Conservation (phyloP, 2,329 filamentous ascomycete species). For the Fusarium sp. region DNA sequence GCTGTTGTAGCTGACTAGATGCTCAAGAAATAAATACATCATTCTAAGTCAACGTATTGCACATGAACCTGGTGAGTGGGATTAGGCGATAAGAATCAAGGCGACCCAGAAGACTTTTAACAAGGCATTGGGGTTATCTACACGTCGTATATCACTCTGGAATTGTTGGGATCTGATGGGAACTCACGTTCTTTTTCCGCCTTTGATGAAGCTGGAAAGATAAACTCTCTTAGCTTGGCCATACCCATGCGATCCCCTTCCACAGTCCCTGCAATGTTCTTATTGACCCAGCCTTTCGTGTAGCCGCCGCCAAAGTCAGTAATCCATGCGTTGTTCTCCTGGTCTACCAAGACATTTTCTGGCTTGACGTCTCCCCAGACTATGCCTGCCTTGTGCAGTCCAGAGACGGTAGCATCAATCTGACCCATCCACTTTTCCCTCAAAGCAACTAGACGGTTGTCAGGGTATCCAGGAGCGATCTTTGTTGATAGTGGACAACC, state of each 20-base stretch:
- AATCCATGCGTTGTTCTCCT: neutral
- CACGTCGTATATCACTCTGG: fast-evolving
- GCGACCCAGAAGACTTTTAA: no score
- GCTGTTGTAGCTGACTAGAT: neutral
- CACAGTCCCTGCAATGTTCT: neutral
- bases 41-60: neutral
- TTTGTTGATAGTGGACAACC: neutral
- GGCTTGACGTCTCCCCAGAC: neutral
- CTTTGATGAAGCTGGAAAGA: neutral
- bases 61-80: no score
- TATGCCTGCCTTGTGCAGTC: fast-evolving
- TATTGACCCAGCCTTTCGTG: neutral
- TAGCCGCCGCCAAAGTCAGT: slow-evolving; percentile 2
- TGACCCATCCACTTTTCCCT: slow-evolving; percentile 24
- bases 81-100: no score
- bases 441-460: slow-evolving; percentile 8
- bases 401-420: neutral
- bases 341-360: neutral
- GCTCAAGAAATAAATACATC: neutral
- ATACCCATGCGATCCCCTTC: neutral
- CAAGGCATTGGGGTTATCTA: neutral
- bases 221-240: neutral
- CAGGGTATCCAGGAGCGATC: neutral
- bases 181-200: fast-evolving
- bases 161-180: neutral